Percentiles rank a stretch among this genome's conserved stretches.
phyloP scores from a whole-genome alignment of 371 early-diverging fungal species.

The Rhizopus sp. region DNA sequence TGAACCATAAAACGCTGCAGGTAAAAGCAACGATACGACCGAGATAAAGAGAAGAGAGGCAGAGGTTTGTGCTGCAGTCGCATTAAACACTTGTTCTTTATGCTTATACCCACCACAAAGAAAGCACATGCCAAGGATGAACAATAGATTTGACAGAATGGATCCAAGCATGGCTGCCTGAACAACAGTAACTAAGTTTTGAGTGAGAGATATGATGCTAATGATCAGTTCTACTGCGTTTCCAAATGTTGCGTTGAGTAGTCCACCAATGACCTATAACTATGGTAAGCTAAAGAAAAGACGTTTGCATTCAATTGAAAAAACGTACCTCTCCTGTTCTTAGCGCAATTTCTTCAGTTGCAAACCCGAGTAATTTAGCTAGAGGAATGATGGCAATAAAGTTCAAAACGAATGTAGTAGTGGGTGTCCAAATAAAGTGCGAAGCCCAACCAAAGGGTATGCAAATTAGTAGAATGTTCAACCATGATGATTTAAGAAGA shows the following conservation, averaged over 20 bases:
- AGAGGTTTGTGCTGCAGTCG: constrained; percentile 75
- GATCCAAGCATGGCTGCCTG: constrained; percentile 86
- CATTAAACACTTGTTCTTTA: constrained; percentile 73
- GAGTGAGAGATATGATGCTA: constrained; percentile 75
- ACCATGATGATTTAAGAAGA: constrained; percentile 56
- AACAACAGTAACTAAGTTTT: constrained; percentile 76
- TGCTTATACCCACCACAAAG: constrained; percentile 72
- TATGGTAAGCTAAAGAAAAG: neutral
- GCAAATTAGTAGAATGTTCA: constrained; percentile 70
- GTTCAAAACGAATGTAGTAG: constrained; percentile 75
- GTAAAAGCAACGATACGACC: constrained; percentile 74
- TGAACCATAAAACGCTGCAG: constrained; percentile 73
- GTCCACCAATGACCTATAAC: constrained; percentile 73
- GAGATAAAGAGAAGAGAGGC: constrained; percentile 75
- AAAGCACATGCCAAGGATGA: constrained; percentile 79
- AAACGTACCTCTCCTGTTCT: constrained; percentile 53
- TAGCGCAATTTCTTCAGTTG: constrained; percentile 68
- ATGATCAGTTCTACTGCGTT: constrained; percentile 86
- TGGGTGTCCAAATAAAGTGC: constrained; percentile 60
- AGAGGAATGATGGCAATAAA: constrained; percentile 89
- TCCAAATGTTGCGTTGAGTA: constrained; percentile 88
- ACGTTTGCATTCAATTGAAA: neutral
- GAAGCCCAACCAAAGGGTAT: constrained; percentile 78
- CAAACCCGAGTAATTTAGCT: constrained; percentile 63
- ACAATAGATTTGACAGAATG: constrained; percentile 78